These are phyloP conservation scores for Scopulariopsis brevicaulis DNA, from an alignment of 2,329 filamentous ascomycete genomes.

Conservation along the genomic window DNA sequence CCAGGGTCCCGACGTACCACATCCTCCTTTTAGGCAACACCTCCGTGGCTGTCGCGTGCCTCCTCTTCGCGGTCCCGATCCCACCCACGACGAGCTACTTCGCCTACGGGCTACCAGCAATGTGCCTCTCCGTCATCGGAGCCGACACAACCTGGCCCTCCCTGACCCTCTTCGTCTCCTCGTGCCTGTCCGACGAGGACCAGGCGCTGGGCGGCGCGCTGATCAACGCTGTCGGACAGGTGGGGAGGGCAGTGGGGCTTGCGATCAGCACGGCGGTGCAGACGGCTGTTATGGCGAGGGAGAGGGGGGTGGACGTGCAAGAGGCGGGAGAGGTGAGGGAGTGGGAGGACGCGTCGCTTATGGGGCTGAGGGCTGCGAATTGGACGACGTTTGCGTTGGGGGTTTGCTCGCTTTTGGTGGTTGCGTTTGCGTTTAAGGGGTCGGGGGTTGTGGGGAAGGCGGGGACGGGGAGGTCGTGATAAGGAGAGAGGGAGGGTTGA, in stretches of 20 bases:
- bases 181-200: slow-evolving; percentile 48
- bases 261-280: slow-evolving; percentile 56
- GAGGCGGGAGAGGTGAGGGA: slow-evolving; percentile 25
- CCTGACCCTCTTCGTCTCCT: slow-evolving; percentile 54
- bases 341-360: slow-evolving; percentile 34
- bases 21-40: slow-evolving; percentile 47
- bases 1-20: slow-evolving; percentile 44
- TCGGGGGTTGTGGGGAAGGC: slow-evolving; percentile 35
- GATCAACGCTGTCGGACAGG: slow-evolving; percentile 54
- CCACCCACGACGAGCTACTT: slow-evolving; percentile 51
- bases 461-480: not conserved
- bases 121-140: slow-evolving; percentile 53
- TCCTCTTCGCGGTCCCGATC: slow-evolving; percentile 56
- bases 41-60: slow-evolving; percentile 38
- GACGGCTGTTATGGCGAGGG: slow-evolving; percentile 44
- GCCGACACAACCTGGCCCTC: slow-evolving; percentile 57
- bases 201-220: slow-evolving; percentile 58
- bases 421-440: slow-evolving; percentile 35
- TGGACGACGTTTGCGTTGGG: slow-evolving; percentile 42
- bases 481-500: not conserved
- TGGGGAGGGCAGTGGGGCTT: slow-evolving; percentile 54
- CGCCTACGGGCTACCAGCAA: slow-evolving; percentile 54
- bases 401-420: slow-evolving; percentile 27
- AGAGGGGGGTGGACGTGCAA: slow-evolving; percentile 29
- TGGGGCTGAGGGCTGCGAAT: slow-evolving; percentile 34